A percentile compares a stretch with the other conserved stretches of the same genome.
phyloP scores from a whole-genome alignment of 257 asterid genomes.

The Capsicum rhomboideum region DNA sequence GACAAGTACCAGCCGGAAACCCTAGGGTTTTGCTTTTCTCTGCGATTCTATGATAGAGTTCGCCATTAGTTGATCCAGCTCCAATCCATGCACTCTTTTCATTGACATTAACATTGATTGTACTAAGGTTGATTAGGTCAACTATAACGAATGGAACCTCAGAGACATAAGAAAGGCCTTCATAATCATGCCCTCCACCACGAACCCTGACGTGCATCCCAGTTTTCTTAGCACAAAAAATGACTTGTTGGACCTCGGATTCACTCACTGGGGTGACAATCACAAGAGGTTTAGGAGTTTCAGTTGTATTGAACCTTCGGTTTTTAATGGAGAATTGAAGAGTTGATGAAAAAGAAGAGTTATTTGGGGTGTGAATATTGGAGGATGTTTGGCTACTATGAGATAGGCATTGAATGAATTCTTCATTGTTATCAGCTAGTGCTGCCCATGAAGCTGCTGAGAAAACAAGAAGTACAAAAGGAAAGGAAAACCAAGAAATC shows the following conservation, averaged over 20 bases:
- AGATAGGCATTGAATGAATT: background rate
- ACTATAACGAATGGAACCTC: background rate
- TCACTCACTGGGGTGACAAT: constrained; percentile 1
- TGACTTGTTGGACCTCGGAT: background rate
- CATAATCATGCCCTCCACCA: background rate
- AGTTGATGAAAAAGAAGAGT: background rate
- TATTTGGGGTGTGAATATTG: background rate
- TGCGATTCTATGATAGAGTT: background rate
- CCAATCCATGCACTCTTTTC: background rate
- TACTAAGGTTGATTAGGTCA: background rate
- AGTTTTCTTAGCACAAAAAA: background rate
- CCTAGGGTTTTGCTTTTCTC: background rate
- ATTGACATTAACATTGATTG: background rate
- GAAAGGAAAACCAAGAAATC: background rate
- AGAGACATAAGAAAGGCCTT: background rate
- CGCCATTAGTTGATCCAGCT: background rate
- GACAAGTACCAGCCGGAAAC: too few relatives aligned
- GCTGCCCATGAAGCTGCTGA: background rate
- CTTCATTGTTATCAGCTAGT: background rate
- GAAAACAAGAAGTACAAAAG: background rate
- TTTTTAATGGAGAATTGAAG: constrained; percentile 4
- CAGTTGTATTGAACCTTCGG: background rate
- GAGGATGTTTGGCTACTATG: background rate
- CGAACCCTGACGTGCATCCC: background rate
- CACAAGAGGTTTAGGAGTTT: background rate